Evolutionary conservation across 1,284 basidiomycete species (phyloP).

Genomic region (Cryptococcus sp.): DNA sequence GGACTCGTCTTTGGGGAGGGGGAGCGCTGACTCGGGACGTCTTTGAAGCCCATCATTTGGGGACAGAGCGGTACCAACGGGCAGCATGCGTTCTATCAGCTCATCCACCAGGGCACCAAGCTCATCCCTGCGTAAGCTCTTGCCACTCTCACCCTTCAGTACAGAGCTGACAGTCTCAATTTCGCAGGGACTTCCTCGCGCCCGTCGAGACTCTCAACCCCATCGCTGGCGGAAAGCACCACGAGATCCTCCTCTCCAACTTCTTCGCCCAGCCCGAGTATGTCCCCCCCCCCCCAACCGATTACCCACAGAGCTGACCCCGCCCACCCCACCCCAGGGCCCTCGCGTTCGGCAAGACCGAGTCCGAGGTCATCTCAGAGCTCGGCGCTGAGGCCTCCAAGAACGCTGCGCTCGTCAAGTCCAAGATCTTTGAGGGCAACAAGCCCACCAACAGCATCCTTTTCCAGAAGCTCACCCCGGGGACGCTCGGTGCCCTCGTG

Average conservation of each 20-base stretch:
- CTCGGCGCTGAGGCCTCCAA: conserved; percentile 66
- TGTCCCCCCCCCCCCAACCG: conserved; percentile 8
- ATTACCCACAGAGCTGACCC: conserved; percentile 3
- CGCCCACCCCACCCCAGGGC: conserved; percentile 60
- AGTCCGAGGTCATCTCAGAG: conserved; percentile 80
- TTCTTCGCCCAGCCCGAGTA: conserved; percentile 94
- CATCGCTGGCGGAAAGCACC: conserved; percentile 80
- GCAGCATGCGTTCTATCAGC: conserved; percentile 99
- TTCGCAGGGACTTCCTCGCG: conserved; percentile 85
- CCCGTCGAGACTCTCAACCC: conserved; percentile 93
- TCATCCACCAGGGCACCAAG: conserved; percentile 93
- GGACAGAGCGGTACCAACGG: conserved; percentile 97
- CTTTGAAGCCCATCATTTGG: conserved; percentile 87
- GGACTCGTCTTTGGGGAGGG: background rate
- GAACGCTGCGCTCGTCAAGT: conserved; percentile 83
- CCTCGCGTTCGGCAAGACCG: conserved; percentile 94
- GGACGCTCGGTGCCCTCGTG: conserved; percentile 66
- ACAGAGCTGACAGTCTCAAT: conserved; percentile 4
- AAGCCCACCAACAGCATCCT: conserved; percentile 94
- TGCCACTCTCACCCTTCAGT: background rate
- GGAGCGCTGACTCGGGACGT: background rate
- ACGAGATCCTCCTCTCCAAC: conserved; percentile 95
- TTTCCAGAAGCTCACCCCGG: conserved; percentile 88
- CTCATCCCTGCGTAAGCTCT: conserved; percentile 66
- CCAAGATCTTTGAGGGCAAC: conserved; percentile 98